phyloP scores from a whole-genome alignment of 179 eudicot species.

The Nepenthes alata region DNA sequence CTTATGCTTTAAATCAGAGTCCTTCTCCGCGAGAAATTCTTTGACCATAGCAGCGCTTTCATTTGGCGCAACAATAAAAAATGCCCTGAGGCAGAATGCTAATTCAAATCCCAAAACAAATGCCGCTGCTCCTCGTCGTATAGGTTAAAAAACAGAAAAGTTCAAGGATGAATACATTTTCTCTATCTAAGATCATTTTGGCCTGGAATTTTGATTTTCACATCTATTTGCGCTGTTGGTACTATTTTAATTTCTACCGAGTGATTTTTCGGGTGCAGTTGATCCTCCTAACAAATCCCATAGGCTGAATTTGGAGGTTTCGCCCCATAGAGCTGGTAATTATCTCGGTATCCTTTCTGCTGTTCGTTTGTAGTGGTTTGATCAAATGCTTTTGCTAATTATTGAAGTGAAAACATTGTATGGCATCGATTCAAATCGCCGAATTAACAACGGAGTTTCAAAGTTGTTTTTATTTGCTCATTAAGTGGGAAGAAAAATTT shows the following conservation, averaged over 20 bases:
- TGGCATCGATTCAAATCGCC: no score
- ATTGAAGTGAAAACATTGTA: no score
- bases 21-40: conserved; percentile 3
- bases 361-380: neutral
- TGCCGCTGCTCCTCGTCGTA: neutral
- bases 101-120: conserved; percentile 4
- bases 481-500: no score
- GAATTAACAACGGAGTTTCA: no score
- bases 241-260: neutral
- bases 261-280: conserved; percentile 17
- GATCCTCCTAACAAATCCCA: conserved; percentile 23
- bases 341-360: neutral
- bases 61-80: conserved; percentile 8
- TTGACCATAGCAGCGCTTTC: conserved; percentile 3
- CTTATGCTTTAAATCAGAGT: neutral
- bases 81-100: conserved; percentile 4
- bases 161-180: neutral
- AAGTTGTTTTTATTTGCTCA: no score
- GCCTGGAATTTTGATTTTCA: neutral
- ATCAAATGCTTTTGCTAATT: neutral
- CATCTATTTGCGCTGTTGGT: neutral
- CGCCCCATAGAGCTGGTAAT: conserved; percentile 94
- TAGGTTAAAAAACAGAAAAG: conserved; percentile 6
- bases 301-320: conserved; percentile 68
- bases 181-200: neutral